Evolutionary conservation across 352 stramenopile genomes (phyloP), one percentile per base, ranked within the genome.

Genomic region (Globisporangium polare): DNA sequence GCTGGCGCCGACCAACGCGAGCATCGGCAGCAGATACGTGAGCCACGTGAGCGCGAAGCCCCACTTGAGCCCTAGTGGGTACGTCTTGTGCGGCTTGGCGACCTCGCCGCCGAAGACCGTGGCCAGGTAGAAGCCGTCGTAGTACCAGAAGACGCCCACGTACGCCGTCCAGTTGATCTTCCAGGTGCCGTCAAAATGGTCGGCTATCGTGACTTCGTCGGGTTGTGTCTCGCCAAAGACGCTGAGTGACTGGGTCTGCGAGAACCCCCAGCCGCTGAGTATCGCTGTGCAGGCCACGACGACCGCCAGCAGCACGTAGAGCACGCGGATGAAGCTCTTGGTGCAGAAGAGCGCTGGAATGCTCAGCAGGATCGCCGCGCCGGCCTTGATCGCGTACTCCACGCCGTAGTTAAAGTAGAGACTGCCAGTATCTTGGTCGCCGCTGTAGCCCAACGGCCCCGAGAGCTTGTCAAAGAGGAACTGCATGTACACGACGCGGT

Each of bases 131-230:
- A 95, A 96, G 35, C 82, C 88, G 65, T 97, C 97, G 24, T 95
- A 85, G 71, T 96, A 97, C 91, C 92, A 98, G 69, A 97, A 97
- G 18, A 98, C 67, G 67, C 96, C 97, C 17, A 97, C 35, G n/a
- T 88, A 90, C 6, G 74, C 70, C 17, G 71, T 61, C 85, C 85
- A 96, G 15, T 91, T 35, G 52, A 74, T 77, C 29, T 33, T 33
- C 29, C 29, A 33, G 6, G 3, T 33, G 6, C 6, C 29, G 29
- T 2, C 29, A 33, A 33, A 33, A 33, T 33, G 29, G 6, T 6
- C 6, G 29, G 29, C 29, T 1, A 17, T 47, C 46, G 67, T 41
- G 0, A 33, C 15, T n/a, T 58, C 52, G 12, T 58, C 52, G 29
- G 9, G 26, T 1, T 13, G 4, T 3, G 20, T 29, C 42, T 46